phyloP scores from a whole-genome alignment of 352 stramenopile genomes.

The Globisporangium paroecandrum region DNA sequence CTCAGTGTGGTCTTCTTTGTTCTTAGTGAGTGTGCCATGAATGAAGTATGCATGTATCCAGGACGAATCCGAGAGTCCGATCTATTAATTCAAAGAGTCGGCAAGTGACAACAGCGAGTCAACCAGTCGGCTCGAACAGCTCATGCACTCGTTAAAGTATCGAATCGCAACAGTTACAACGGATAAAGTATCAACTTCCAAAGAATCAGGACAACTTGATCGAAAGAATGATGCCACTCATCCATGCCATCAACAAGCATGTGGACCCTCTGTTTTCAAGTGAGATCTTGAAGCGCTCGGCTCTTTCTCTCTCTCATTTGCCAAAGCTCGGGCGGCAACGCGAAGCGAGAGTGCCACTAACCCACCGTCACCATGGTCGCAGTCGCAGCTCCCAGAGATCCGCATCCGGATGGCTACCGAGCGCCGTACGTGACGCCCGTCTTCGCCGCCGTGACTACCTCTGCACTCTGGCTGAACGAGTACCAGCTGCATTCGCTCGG shows the following conservation, averaged over 20 bases:
- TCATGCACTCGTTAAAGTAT: background rate
- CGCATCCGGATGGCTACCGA: background rate
- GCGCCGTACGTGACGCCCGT: background rate
- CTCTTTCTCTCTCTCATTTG: background rate
- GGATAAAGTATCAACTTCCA: background rate
- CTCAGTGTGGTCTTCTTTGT: too few species aligned
- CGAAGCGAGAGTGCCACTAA: background rate
- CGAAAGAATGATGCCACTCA: background rate
- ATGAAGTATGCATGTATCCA: too few species aligned
- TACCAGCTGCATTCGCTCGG: background rate
- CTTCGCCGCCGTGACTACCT: background rate
- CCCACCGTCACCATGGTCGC: background rate
- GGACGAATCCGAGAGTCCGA: background rate
- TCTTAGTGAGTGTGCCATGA: too few species aligned
- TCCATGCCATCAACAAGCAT: too few species aligned
- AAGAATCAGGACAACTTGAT: background rate
- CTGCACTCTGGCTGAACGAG: background rate
- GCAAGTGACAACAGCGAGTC: background rate
- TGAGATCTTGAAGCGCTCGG: background rate
- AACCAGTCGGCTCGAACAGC: background rate
- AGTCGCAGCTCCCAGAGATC: background rate
- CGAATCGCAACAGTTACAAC: background rate
- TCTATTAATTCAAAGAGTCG: background rate
- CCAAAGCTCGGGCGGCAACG: background rate
- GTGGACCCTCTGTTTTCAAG: too few species aligned